Percentiles rank a stretch among this genome's conserved stretches.
Evolutionary conservation across 345 rosid species (phyloP).

Genomic region (Cochlearia excelsa): DNA sequence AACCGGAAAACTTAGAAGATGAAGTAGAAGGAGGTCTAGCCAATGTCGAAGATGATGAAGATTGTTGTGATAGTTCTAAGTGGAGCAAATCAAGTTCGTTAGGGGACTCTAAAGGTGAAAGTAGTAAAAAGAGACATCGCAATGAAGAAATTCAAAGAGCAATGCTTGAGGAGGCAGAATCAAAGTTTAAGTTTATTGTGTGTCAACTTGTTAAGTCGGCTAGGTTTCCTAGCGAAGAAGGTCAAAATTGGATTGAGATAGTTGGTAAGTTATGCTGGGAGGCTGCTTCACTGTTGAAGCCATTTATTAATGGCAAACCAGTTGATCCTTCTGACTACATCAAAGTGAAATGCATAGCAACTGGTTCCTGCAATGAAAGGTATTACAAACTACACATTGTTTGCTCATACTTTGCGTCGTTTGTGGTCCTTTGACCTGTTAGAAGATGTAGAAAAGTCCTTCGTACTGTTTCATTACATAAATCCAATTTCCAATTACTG

Average conservation of each 20-base stretch:
- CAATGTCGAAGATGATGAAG: conserved; percentile 62
- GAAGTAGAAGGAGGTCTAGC: conserved; percentile 55
- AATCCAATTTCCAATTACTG: not conserved
- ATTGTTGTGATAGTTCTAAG: conserved; percentile 57
- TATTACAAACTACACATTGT: conserved; percentile 23
- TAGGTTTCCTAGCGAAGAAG: conserved; percentile 45
- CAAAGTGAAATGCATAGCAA: conserved; percentile 93
- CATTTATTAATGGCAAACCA: conserved; percentile 55
- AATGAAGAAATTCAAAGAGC: conserved; percentile 59
- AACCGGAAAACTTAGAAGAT: conserved; percentile 62
- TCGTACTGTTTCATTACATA: too few relatives aligned
- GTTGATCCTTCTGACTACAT: conserved; percentile 57
- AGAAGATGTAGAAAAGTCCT: not conserved
- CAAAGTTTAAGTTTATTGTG: conserved; percentile 62
- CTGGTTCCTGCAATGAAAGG: conserved; percentile 75
- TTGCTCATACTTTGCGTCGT: conserved; percentile 15
- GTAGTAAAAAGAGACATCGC: conserved; percentile 38
- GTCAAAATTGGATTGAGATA: conserved; percentile 67
- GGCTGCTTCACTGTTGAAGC: conserved; percentile 77
- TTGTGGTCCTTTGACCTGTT: not conserved
- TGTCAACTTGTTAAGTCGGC: conserved; percentile 58
- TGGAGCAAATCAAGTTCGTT: conserved; percentile 63
- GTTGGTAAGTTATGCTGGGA: conserved; percentile 77
- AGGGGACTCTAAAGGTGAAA: conserved; percentile 45
- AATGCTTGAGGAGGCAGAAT: conserved; percentile 61